These are phyloP conservation scores for Metroxylon sagu DNA, from an alignment of 176 grass and related monocot genomes.

Conservation along the genomic window DNA sequence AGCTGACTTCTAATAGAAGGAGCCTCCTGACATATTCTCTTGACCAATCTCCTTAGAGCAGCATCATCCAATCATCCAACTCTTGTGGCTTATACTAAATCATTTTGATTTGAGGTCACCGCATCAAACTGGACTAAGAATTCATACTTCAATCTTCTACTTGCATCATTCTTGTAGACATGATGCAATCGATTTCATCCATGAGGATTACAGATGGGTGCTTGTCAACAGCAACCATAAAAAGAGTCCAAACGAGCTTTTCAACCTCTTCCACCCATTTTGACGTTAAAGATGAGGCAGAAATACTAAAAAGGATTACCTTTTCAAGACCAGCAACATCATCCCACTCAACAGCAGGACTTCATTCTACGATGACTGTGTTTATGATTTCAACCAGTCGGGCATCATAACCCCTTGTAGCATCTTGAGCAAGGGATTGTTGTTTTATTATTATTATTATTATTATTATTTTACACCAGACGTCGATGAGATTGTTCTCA, in stretches of 20 bases:
- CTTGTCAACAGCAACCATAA: constrained; percentile 66
- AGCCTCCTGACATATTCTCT: no score
- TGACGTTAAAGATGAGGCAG: constrained; percentile 86
- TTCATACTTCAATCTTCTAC: no score
- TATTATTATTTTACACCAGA: constrained; percentile 19
- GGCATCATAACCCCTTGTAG: constrained; percentile 36
- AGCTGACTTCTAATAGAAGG: no score
- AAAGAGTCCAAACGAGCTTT: constrained; percentile 95
- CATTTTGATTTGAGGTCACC: no score
- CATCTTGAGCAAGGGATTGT: constrained; percentile 38
- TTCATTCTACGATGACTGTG: constrained; percentile 83
- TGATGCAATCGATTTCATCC: constrained; percentile 45
- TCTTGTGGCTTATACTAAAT: no score
- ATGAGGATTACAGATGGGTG: constrained; percentile 98
- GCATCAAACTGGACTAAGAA: no score
- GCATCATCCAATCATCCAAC: no score
- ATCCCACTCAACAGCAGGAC: constrained; percentile 87
- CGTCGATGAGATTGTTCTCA: constrained; percentile 18
- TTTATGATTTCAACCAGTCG: constrained; percentile 90
- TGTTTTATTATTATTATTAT: no score
- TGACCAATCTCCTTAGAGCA: no score
- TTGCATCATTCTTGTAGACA: no score
- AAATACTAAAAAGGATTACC: constrained; percentile 96
- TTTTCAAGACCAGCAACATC: constrained; percentile 95
- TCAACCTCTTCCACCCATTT: constrained; percentile 98